These are phyloP conservation scores for Gracilariopsis chorda DNA, from an alignment of 23 red algal species.

Conservation along the genomic window DNA sequence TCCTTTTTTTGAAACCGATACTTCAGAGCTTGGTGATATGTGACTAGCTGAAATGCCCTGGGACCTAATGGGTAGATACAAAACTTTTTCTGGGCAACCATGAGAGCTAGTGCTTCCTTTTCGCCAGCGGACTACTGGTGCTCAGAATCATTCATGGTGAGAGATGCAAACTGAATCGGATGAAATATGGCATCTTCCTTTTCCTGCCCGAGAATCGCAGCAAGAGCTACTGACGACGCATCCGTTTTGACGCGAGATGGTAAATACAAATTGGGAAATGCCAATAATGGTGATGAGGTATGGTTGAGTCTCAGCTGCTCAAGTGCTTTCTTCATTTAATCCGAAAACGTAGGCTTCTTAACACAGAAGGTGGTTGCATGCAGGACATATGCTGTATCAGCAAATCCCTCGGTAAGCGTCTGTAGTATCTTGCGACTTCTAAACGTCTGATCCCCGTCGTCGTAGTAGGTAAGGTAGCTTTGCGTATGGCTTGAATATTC, in stretches of 20 bases:
- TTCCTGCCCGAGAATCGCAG: not conserved
- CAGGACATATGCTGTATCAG: not conserved
- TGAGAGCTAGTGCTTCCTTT: not conserved
- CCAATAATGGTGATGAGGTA: not conserved
- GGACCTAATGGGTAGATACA: not conserved
- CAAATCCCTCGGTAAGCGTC: not conserved
- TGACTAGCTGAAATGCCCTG: not conserved
- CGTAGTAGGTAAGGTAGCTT: not conserved
- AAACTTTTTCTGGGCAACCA: conserved; percentile 26
- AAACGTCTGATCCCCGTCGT: not conserved
- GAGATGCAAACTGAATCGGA: not conserved
- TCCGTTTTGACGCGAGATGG: not conserved
- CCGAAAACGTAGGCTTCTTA: not conserved
- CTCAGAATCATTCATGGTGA: not conserved
- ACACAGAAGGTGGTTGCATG: not conserved
- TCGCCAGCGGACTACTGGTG: not conserved
- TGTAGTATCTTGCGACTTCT: not conserved
- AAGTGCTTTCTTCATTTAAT: not conserved
- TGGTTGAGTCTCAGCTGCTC: not conserved
- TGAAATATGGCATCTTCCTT: not conserved
- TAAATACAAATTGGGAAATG: not conserved
- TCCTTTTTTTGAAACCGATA: not conserved
- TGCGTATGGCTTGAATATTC: not conserved
- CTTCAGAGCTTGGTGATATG: not conserved
- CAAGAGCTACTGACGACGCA: not conserved